Conservation (phyloP, 176 grass and related monocot species). For the bread wheat (Triticum aestivum) region IWGSC_CS_RefSeq_v2.1 NC_057812.1:679820558-679821057, state of each 20-base stretch:
- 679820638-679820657: background rate
- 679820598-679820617: background rate
- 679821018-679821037: background rate
- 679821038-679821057: background rate
- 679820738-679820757: background rate
- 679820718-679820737: background rate
- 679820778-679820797: background rate
- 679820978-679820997: background rate
- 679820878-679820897: background rate
- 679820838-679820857: background rate
- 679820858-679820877: too few relatives aligned
- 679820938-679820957: background rate
- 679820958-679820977: background rate
- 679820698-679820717: background rate
- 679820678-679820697: background rate
- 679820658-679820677: conserved; percentile 45
- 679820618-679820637: background rate
- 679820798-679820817: background rate
- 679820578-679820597: background rate
- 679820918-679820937: background rate
- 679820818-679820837: background rate
- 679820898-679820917: background rate
- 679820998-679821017: background rate
- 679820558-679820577: background rate
- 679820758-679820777: background rate